Percentiles rank a stretch among this genome's conserved stretches.
phyloP scores from a whole-genome alignment of 371 early-diverging fungal species.

The Syncephalis fuscata region DNA sequence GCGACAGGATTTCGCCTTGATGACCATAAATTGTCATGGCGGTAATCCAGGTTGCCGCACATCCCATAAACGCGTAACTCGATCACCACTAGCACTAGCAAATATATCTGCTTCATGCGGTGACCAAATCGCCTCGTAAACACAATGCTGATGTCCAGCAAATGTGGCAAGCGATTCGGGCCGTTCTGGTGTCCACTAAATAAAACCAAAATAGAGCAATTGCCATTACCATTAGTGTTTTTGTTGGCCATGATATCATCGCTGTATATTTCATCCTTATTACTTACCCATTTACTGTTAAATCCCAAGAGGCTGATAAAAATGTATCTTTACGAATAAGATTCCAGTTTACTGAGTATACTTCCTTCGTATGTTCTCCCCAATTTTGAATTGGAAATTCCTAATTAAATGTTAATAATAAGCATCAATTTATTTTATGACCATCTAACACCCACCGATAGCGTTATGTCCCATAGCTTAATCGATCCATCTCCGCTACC shows the following conservation, averaged over 20 bases:
- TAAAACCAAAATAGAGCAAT: background rate
- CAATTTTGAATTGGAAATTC: conserved; percentile 79
- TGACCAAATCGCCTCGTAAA: conserved; percentile 76
- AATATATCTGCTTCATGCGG: conserved; percentile 62
- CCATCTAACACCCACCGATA: conserved; percentile 35
- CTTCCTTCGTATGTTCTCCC: conserved; percentile 88
- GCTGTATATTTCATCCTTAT: background rate
- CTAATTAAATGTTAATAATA: conserved; percentile 16
- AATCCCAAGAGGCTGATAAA: conserved; percentile 86
- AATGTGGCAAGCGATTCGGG: conserved; percentile 68
- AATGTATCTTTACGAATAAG: conserved; percentile 70
- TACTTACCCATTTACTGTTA: conserved; percentile 76
- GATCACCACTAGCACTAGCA: conserved; percentile 80
- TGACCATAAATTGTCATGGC: conserved; percentile 71
- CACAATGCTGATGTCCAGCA: conserved; percentile 69
- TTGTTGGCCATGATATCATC: too few relatives aligned
- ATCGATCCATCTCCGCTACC: conserved; percentile 87
- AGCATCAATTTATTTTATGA: background rate
- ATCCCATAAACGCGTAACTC: conserved; percentile 82
- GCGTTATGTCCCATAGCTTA: conserved; percentile 77
- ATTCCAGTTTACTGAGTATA: conserved; percentile 89
- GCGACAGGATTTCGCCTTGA: conserved; percentile 61
- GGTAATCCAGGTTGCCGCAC: conserved; percentile 25
- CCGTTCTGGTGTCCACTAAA: conserved; percentile 72
- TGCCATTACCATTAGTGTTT: background rate